Percentiles rank a stretch among this genome's conserved stretches.
phyloP scores from a whole-genome alignment of 768 basidiomycete genomes.

The Naganishia antarctica region DNA sequence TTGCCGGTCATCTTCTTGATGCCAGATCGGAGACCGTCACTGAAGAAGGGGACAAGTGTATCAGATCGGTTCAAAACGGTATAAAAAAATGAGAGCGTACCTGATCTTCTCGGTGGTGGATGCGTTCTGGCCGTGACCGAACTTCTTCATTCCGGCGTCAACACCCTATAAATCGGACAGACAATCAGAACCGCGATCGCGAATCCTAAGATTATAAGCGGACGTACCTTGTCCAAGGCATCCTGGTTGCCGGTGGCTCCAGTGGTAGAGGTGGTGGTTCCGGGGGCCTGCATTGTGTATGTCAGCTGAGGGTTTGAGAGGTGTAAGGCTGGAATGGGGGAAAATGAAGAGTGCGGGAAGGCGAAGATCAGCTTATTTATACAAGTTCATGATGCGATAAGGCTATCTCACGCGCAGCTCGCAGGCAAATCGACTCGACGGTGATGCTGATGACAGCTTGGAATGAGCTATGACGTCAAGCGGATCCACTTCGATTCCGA shows the following conservation, averaged over 20 bases:
- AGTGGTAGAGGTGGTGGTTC: constrained; percentile 20
- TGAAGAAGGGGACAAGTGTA: not conserved
- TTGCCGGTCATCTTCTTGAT: constrained; percentile 31
- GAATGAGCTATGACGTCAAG: too few species aligned
- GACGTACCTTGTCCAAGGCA: constrained; percentile 24
- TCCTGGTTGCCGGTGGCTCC: constrained; percentile 27
- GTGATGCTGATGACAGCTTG: too few species aligned
- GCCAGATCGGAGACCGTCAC: constrained; percentile 27
- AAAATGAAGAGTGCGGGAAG: too few species aligned
- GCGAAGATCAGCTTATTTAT: too few species aligned
- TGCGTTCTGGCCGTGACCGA: constrained; percentile 19
- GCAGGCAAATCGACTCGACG: too few species aligned
- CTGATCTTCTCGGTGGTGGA: constrained; percentile 28
- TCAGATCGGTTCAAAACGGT: too few species aligned
- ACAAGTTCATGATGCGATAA: too few species aligned
- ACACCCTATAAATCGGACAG: constrained; percentile 18
- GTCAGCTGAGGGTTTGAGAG: not conserved
- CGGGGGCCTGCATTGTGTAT: constrained; percentile 5
- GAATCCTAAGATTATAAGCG: not conserved
- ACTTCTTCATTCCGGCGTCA: constrained; percentile 18
- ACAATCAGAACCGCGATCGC: not conserved
- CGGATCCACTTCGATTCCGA: too few species aligned
- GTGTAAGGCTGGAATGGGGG: too few species aligned
- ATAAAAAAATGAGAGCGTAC: too few species aligned
- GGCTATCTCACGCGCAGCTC: too few species aligned